Evolutionary conservation across 1,284 basidiomycete genomes (phyloP), one percentile per base, ranked within the genome.

Genomic region (Tilletia walkeri): DNA sequence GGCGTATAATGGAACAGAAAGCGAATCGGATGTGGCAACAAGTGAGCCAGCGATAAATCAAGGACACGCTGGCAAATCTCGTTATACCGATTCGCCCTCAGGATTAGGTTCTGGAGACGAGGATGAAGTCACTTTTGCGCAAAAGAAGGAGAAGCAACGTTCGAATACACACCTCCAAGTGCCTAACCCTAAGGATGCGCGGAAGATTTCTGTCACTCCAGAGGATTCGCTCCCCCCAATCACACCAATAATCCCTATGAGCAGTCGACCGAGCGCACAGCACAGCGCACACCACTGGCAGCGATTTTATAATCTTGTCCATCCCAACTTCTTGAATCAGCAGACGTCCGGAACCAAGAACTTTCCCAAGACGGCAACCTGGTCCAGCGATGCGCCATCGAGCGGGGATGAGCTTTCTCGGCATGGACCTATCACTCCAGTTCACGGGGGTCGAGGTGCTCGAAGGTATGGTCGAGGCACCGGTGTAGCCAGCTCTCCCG

Each of bases 211-310:
- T 3, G 41, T 14, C 14, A 3, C 9, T 14, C 41, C 18, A 53
- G 50, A 53, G 12, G 50, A 18, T 6, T 9, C 50, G 16, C 7
- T 18, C 12, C 10, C 16, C 41, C 41, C 14, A 0, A 14, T 45
- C 41, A 14, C 41, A 9, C 41, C 41, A 45, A 14, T 14, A 7
- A 45, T 14, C 3, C 6, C 9, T 45, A 45, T 45, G 41, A 14
- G 14, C 41, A 9, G 6, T 12, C 54, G 59, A 63, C 59, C 59
- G 18, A 63, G 59, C n/a, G 36, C 30, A 16, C 34, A 39, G 16
- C 59, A 63, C n/a, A 63, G 59, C 59, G 4, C 59, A 18, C 59
- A 63, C 36, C 59, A 63, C n/a, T 63, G 59, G 59, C 59, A 63
- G 34, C 59, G 59, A 34, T 63, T 63, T 36, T 38, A 63, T 36